Conservation (phyloP, 2,329 filamentous ascomycete species). For the Xylariaceae sp. region DNA sequence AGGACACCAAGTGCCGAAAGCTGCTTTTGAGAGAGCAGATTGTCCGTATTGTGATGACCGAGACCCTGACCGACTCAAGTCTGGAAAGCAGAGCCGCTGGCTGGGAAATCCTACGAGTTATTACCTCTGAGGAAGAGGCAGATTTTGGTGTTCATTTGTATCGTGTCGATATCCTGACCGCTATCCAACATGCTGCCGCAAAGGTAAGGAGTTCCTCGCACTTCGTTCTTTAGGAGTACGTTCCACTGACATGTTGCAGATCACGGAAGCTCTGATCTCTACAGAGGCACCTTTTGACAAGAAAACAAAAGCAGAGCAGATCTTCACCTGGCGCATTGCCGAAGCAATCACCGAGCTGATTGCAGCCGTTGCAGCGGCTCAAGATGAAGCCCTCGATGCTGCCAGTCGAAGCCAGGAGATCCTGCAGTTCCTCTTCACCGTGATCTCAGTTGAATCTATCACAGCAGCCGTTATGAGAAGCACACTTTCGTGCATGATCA, state of each 20-base stretch:
- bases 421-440: slow-evolving; percentile 49
- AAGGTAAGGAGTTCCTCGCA: slow-evolving; percentile 38
- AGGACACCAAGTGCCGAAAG: slow-evolving; percentile 58
- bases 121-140: slow-evolving; percentile 58
- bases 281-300: slow-evolving; percentile 42
- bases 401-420: slow-evolving; percentile 47
- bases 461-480: slow-evolving; percentile 43
- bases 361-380: slow-evolving; percentile 51
- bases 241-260: slow-evolving; percentile 29
- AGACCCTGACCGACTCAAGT: slow-evolving; percentile 58
- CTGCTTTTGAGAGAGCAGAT: slow-evolving; percentile 61
- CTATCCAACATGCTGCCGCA: slow-evolving; percentile 52
- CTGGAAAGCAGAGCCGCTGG: slow-evolving; percentile 60
- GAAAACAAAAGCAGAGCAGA: slow-evolving; percentile 48
- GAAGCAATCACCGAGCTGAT: slow-evolving; percentile 50
- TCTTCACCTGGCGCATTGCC: slow-evolving; percentile 49
- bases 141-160: slow-evolving; percentile 64
- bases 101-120: slow-evolving; percentile 60
- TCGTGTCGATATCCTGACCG: slow-evolving; percentile 55
- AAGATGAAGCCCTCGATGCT: slow-evolving; percentile 54
- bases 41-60: slow-evolving; percentile 56
- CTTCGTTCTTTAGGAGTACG: background rate
- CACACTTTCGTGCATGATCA: slow-evolving; percentile 50
- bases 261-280: slow-evolving; percentile 39
- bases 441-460: slow-evolving; percentile 40